Conservation (phyloP, 2,329 filamentous ascomycete genomes). For the Fusarium abutilonis region DNA sequence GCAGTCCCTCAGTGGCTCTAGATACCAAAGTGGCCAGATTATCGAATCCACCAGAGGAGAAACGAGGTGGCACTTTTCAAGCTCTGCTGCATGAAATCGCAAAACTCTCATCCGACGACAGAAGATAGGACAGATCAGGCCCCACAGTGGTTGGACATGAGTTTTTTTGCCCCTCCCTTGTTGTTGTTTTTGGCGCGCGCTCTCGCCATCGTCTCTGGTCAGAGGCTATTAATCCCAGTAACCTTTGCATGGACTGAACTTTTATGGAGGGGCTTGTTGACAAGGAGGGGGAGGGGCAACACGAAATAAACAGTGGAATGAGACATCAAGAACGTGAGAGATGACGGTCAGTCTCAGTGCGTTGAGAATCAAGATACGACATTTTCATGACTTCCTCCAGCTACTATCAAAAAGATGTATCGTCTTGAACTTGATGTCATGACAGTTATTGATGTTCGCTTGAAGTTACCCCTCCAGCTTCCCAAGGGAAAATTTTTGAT, state of each 20-base stretch:
- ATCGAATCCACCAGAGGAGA: conserved; percentile 6
- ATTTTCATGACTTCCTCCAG: neutral
- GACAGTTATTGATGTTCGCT: conserved; percentile 3
- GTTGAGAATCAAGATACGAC: neutral
- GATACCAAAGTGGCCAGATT: conserved; percentile 4
- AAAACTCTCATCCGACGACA: conserved; percentile 27
- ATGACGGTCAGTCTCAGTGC: conserved; percentile 1
- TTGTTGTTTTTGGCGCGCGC: conserved; percentile 22
- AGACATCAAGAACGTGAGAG: conserved; percentile 25
- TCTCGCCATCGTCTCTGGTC: conserved; percentile 10
- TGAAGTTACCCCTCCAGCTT: conserved; percentile 31
- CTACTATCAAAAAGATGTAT: neutral
- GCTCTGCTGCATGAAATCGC: conserved; percentile 16
- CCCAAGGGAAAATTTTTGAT: conserved; percentile 20
- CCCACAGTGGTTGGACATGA: conserved; percentile 37
- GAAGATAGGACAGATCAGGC: conserved; percentile 14
- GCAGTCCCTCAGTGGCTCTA: conserved; percentile 22
- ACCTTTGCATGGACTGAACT: conserved; percentile 32
- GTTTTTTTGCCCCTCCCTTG: conserved; percentile 34
- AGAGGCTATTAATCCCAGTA: conserved; percentile 24
- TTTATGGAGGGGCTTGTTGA: conserved; percentile 37
- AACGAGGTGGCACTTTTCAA: conserved; percentile 7
- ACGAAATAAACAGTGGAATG: conserved; percentile 21
- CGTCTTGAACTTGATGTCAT: conserved; percentile 10
- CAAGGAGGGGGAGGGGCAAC: conserved; percentile 36